Evolutionary conservation across 2,329 filamentous ascomycete species (phyloP).

Genomic region (Exutisphaerella laricina): DNA sequence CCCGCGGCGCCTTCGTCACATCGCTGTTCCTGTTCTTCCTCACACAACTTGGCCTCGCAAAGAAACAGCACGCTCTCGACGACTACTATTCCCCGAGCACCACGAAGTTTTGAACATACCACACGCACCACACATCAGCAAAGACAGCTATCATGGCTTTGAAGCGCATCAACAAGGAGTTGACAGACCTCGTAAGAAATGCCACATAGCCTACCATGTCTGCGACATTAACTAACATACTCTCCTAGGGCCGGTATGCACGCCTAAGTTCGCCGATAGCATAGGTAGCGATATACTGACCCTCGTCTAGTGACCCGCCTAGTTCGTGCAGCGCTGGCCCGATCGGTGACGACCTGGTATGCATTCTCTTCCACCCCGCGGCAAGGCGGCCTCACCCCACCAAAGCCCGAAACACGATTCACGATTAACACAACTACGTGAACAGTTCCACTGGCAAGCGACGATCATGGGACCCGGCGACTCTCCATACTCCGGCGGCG

Average conservation of each 20-base stretch:
- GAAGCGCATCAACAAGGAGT: constrained; percentile 74
- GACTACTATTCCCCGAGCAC: constrained; percentile 10
- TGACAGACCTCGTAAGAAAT: constrained; percentile 2
- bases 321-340: constrained; percentile 98
- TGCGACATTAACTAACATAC: constrained; percentile 10
- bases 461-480: constrained; percentile 99
- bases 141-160: constrained; percentile 60
- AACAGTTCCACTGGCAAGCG: constrained; percentile 99
- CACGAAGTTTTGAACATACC: too few species aligned
- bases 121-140: constrained; percentile 17
- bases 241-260: constrained; percentile 59
- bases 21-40: too few species aligned
- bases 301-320: constrained; percentile 72
- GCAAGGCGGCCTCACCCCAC: constrained; percentile 6
- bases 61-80: constrained; percentile 11
- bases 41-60: constrained; percentile 5
- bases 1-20: too few species aligned
- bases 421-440: constrained; percentile 14
- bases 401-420: constrained; percentile 7
- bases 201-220: neutral
- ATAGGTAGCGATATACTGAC: constrained; percentile 31
- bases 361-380: constrained; percentile 36
- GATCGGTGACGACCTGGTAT: constrained; percentile 94
- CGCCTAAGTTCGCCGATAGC: constrained; percentile 5
- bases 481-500: constrained; percentile 94